phyloP scores from a whole-genome alignment of 2,329 filamentous ascomycete species.

The Aureobasidium sp. region DNA sequence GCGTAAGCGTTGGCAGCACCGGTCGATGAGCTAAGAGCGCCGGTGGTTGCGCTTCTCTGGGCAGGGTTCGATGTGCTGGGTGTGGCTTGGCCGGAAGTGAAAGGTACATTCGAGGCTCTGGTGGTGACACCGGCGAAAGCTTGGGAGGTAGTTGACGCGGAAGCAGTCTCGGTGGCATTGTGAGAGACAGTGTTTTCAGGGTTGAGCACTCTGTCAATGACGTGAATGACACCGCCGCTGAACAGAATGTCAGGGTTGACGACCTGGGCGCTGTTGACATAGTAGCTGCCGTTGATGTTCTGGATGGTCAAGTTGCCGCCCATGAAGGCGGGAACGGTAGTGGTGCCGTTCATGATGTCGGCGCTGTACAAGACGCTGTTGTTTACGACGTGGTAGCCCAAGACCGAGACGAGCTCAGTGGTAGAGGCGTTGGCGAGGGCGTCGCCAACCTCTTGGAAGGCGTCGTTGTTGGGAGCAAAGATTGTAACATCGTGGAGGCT shows the following conservation, averaged over 20 bases:
- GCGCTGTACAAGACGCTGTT: conserved; percentile 43
- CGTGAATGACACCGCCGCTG: conserved; percentile 40
- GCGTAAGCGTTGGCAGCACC: conserved; percentile 24
- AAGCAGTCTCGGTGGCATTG: conserved; percentile 23
- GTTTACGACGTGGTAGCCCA: conserved; percentile 57
- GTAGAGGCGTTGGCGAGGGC: conserved; percentile 39
- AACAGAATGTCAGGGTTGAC: conserved; percentile 34
- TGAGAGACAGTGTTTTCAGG: conserved; percentile 38
- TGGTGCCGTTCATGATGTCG: conserved; percentile 9
- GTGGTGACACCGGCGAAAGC: conserved; percentile 48
- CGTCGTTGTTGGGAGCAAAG: conserved; percentile 54
- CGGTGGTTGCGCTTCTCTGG: conserved; percentile 16
- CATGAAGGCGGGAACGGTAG: conserved; percentile 26
- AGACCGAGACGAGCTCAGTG: conserved; percentile 42
- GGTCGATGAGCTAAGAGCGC: conserved; percentile 18
- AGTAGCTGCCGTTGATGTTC: conserved; percentile 28
- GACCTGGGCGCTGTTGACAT: conserved; percentile 37
- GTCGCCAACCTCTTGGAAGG: conserved; percentile 50
- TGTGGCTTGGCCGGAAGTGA: conserved; percentile 45
- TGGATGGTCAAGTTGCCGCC: conserved; percentile 34
- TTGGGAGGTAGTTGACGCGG: conserved; percentile 34
- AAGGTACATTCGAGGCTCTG: conserved; percentile 39
- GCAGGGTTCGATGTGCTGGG: conserved; percentile 32
- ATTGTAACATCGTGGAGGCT: conserved; percentile 46
- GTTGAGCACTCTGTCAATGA: conserved; percentile 52